phyloP scores from a whole-genome alignment of 164 flowering plant genomes.

The Echeveria elegans region DNA sequence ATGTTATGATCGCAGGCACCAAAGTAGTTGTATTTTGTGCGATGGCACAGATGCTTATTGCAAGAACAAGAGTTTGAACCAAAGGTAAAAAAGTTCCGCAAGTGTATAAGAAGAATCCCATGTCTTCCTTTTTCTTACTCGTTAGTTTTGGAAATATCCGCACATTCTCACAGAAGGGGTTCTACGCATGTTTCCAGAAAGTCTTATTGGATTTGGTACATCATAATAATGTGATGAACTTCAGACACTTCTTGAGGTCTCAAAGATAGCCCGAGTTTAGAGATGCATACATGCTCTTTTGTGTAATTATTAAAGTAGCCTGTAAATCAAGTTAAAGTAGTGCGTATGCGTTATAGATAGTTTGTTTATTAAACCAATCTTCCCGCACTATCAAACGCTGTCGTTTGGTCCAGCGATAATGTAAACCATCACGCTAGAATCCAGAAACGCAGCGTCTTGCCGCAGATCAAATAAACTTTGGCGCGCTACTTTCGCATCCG shows the following conservation, averaged over 20 bases:
- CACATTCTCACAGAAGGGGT: not conserved
- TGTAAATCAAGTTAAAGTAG: too few relatives aligned
- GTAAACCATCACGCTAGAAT: too few relatives aligned
- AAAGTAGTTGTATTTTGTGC: slow-evolving; percentile 11
- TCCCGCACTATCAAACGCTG: too few relatives aligned
- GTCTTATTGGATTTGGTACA: not conserved
- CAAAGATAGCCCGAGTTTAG: not conserved
- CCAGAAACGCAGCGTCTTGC: too few relatives aligned
- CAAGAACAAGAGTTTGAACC: not conserved
- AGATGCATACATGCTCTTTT: not conserved
- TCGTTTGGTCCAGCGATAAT: too few relatives aligned
- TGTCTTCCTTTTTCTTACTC: not conserved
- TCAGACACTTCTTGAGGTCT: not conserved
- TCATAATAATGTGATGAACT: not conserved
- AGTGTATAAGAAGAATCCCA: not conserved
- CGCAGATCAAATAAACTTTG: too few relatives aligned
- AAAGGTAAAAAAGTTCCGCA: not conserved
- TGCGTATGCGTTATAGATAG: too few relatives aligned
- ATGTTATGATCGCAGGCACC: slow-evolving; percentile 55
- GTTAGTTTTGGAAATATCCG: not conserved
- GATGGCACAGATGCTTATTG: not conserved
- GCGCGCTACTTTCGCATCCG: too few relatives aligned
- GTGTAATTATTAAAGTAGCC: not conserved
- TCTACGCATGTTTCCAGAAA: not conserved
- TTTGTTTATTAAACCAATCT: too few relatives aligned